These are phyloP conservation scores for Cadophora sp. DNA, from an alignment of 2,329 filamentous ascomycete species.

Conservation along the genomic window DNA sequence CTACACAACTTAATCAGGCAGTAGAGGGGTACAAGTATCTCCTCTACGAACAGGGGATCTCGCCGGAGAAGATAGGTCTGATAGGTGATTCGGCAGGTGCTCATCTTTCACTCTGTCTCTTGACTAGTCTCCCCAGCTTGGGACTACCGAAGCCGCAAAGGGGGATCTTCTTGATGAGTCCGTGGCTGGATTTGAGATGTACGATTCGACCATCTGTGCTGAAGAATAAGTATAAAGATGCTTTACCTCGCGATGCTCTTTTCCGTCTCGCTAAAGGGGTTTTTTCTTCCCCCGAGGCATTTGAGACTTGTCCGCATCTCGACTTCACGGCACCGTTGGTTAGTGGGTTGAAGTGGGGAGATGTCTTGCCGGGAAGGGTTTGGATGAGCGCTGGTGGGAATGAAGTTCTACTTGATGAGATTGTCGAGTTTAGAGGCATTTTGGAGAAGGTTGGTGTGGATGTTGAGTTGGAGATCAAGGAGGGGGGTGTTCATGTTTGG, in stretches of 20 bases:
- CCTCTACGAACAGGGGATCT: not conserved
- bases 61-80: not conserved
- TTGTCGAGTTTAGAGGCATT: not conserved
- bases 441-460: not conserved
- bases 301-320: not conserved
- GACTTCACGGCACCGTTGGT: not conserved
- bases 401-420: constrained; percentile 12
- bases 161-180: constrained; percentile 6
- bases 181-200: constrained; percentile 14
- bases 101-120: not conserved
- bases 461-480: constrained; percentile 7
- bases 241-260: not conserved
- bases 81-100: constrained; percentile 14
- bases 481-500: constrained; percentile 11
- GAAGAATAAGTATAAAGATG: constrained; percentile 6
- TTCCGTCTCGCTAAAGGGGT: not conserved
- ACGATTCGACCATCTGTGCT: not conserved
- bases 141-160: constrained; percentile 2
- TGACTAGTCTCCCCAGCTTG: not conserved
- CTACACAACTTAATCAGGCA: not conserved
- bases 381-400: constrained; percentile 13
- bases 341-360: not conserved
- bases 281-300: not conserved
- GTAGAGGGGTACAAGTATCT: constrained; percentile 4
- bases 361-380: constrained; percentile 3